A percentile compares a stretch with the other conserved stretches of the same genome.
Evolutionary conservation across 2,329 filamentous ascomycete genomes (phyloP).

Genomic region (Alternaria metachromatica): DNA sequence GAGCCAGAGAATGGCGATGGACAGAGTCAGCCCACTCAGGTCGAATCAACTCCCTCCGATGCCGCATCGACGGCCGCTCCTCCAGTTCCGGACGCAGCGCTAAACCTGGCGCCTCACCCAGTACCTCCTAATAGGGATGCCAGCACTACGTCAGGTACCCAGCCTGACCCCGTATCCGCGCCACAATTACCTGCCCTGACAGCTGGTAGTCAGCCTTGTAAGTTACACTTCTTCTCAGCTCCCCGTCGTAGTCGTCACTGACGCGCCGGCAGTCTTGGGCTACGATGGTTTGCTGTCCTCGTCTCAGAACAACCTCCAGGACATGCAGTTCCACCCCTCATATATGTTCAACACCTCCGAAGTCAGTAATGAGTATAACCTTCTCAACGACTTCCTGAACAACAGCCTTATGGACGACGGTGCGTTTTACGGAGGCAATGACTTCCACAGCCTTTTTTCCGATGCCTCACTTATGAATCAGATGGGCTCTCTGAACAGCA

Average conservation of each 20-base stretch:
- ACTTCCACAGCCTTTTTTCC: conserved; percentile 62
- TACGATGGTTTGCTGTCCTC: conserved; percentile 81
- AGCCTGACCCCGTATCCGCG: conserved; percentile 72
- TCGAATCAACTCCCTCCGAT: conserved; percentile 41
- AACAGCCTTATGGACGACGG: conserved; percentile 83
- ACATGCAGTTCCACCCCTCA: conserved; percentile 91
- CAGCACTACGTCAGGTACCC: conserved; percentile 69
- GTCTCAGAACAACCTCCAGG: conserved; percentile 83
- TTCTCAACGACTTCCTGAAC: conserved; percentile 95
- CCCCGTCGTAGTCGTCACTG: conserved; percentile 28
- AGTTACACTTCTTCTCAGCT: conserved; percentile 54
- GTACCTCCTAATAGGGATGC: conserved; percentile 43
- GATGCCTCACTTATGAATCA: conserved; percentile 62
- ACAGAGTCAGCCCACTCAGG: conserved; percentile 39
- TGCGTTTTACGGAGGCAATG: conserved; percentile 51
- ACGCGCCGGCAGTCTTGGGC: conserved; percentile 67
- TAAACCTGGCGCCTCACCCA: conserved; percentile 47
- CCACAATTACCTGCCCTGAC: conserved; percentile 67
- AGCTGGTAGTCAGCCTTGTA: conserved; percentile 76
- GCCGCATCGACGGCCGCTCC: conserved; percentile 33
- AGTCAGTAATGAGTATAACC: conserved; percentile 94
- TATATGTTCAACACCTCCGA: conserved; percentile 96
- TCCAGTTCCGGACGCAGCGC: conserved; percentile 45
- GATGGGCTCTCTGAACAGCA: conserved; percentile 50
- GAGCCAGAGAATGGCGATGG: conserved; percentile 48